A percentile compares a stretch with the other conserved stretches of the same genome.
phyloP scores from a whole-genome alignment of 2,329 filamentous ascomycete genomes.

The Fusarium continuum region DNA sequence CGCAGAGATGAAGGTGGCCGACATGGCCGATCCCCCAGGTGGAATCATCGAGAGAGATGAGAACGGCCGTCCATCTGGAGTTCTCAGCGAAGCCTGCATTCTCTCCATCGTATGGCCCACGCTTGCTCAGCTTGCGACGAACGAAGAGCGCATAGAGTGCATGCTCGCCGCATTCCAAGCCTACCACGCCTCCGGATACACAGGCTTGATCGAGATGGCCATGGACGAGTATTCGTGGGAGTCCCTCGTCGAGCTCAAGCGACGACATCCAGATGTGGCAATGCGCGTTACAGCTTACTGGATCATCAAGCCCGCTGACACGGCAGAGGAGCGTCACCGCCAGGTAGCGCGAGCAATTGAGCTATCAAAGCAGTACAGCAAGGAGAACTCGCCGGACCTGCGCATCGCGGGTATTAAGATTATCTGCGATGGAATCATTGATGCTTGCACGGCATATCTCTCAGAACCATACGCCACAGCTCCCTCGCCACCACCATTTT shows the following conservation, averaged over 20 bases:
- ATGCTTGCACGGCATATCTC: constrained; percentile 69
- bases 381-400: constrained; percentile 50
- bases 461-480: constrained; percentile 63
- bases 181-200: constrained; percentile 63
- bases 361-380: constrained; percentile 49
- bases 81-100: constrained; percentile 62
- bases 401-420: constrained; percentile 69
- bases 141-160: constrained; percentile 58
- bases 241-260: constrained; percentile 56
- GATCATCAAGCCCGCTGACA: constrained; percentile 61
- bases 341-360: constrained; percentile 62
- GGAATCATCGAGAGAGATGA: constrained; percentile 62
- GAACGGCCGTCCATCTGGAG: constrained; percentile 57
- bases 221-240: constrained; percentile 68
- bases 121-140: constrained; percentile 57
- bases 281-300: constrained; percentile 65
- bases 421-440: constrained; percentile 70
- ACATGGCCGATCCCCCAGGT: constrained; percentile 58
- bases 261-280: constrained; percentile 40
- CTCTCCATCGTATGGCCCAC: constrained; percentile 65
- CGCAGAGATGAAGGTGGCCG: constrained; percentile 57
- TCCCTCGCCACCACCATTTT: constrained; percentile 58
- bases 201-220: constrained; percentile 67
- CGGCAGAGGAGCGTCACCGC: constrained; percentile 51
- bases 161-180: constrained; percentile 59